Evolutionary conservation across 2,329 filamentous ascomycete genomes (phyloP), one percentile per base, ranked within the genome.

Genomic region (Paecilomyces variotii): DNA sequence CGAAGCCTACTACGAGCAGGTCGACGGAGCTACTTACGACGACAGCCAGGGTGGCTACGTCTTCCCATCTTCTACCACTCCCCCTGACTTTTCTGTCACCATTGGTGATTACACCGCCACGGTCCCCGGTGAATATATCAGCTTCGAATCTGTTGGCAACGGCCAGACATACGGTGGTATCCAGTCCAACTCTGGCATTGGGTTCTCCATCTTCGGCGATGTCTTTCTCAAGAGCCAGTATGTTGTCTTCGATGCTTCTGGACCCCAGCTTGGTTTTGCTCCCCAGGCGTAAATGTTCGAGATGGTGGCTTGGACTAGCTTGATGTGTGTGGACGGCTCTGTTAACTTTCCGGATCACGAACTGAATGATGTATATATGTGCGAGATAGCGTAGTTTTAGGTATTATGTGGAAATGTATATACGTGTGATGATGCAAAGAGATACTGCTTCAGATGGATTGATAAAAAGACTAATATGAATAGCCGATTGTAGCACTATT

Each of bases 151-250:
- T 5, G 60, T 76, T 55, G 63, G 68, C 10, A 60, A 67, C 7
- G 73, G 72, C n/a, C 69, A 69, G 60, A 65, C 65, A 79, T 92
- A 84, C 71, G 90, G 90, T 57, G 90, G 89, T 55, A 82, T 95
- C 62, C 90, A 94, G 78, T 79, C 75, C 62, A 79, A 82, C 65
- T 67, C 72, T 1, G 82, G 80, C n/a, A 73, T 87, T 54, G 80
- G 79, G 4, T 80, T 87, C 62, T 84, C 81, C 58, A 90, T 95
- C 68, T 83, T 92, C 58, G 90, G 90, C 7, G 89, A 92, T 61
- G 80, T 89, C 58, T 90, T 91, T 77, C 80, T 94, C 64, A 94
- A 94, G 83, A 83, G 83, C 57, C 79, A 89, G 62, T 91, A 88
- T 69, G 85, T 87, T 30, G 84, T 90, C 54, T 91, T 90, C 70